Percentiles rank a stretch among this genome's conserved stretches.
These are phyloP conservation scores for Euphorbia tirucalli DNA, from an alignment of 345 rosid species.

Conservation along the genomic window DNA sequence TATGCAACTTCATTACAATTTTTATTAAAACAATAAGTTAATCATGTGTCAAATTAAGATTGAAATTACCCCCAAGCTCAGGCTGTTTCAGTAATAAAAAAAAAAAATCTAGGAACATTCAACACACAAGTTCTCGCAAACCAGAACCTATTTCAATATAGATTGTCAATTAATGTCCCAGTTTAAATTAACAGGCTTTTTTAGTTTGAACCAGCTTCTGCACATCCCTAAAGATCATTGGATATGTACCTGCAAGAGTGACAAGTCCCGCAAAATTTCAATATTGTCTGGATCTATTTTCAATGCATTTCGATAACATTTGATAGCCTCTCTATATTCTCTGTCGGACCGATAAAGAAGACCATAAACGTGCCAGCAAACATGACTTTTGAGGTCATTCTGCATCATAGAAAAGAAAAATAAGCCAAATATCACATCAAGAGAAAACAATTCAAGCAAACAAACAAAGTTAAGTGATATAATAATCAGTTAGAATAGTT, in stretches of 20 bases:
- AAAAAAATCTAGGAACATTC: background rate
- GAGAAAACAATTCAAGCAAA: background rate
- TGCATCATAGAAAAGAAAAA: constrained; percentile 40
- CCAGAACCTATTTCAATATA: background rate
- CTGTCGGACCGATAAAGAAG: constrained; percentile 97
- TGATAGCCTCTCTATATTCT: constrained; percentile 98
- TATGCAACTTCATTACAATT: background rate
- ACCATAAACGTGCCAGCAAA: constrained; percentile 99
- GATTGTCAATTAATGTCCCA: background rate
- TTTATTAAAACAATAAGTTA: background rate
- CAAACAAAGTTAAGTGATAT: background rate
- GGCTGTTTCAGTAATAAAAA: background rate
- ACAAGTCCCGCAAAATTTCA: constrained; percentile 91
- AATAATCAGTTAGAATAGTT: constrained; percentile 16
- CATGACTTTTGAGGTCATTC: constrained; percentile 99
- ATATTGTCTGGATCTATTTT: constrained; percentile 97
- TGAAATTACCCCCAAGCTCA: background rate
- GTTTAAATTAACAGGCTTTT: background rate
- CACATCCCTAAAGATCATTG: background rate
- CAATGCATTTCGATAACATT: constrained; percentile 93
- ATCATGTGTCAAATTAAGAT: background rate
- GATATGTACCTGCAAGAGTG: constrained; percentile 77
- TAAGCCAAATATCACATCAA: constrained; percentile 9
- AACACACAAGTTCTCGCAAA: background rate
- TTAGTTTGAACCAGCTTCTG: background rate